These are phyloP conservation scores for Penicillium aurantiogriseum DNA, from an alignment of 2,329 filamentous ascomycete genomes.

Conservation along the genomic window DNA sequence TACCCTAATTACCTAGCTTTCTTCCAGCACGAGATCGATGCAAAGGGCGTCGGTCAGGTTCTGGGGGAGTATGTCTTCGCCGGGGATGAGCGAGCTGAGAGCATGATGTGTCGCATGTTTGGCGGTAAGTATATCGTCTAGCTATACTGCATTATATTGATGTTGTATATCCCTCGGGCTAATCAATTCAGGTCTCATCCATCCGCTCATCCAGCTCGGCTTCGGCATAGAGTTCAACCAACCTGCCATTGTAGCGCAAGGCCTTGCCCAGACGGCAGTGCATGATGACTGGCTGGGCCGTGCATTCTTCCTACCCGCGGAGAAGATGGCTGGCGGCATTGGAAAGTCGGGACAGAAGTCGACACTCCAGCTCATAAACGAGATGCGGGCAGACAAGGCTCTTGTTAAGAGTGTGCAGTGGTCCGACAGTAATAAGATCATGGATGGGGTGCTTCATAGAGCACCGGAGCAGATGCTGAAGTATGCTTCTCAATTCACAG, in stretches of 20 bases:
- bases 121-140: slow-evolving; percentile 48
- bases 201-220: slow-evolving; percentile 81
- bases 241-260: slow-evolving; percentile 77
- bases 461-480: slow-evolving; percentile 63
- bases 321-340: slow-evolving; percentile 34
- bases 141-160: slow-evolving; percentile 4
- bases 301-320: slow-evolving; percentile 49
- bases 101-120: slow-evolving; percentile 67
- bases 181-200: slow-evolving; percentile 58
- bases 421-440: slow-evolving; percentile 62
- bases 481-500: slow-evolving; percentile 59
- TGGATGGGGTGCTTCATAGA: slow-evolving; percentile 65
- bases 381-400: slow-evolving; percentile 56
- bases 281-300: slow-evolving; percentile 58
- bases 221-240: slow-evolving; percentile 82
- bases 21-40: slow-evolving; percentile 71
- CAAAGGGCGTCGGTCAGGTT: slow-evolving; percentile 60
- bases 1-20: slow-evolving; percentile 75
- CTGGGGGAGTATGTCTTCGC: slow-evolving; percentile 68
- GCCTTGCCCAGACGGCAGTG: slow-evolving; percentile 71
- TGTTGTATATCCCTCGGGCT: neutral
- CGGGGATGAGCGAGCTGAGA: slow-evolving; percentile 62
- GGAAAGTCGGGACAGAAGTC: slow-evolving; percentile 34
- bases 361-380: slow-evolving; percentile 62
- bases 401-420: slow-evolving; percentile 54